These are phyloP conservation scores for Wilcoxina mikolae DNA, from an alignment of 495 filamentous ascomycete genomes.

Conservation along the genomic window DNA sequence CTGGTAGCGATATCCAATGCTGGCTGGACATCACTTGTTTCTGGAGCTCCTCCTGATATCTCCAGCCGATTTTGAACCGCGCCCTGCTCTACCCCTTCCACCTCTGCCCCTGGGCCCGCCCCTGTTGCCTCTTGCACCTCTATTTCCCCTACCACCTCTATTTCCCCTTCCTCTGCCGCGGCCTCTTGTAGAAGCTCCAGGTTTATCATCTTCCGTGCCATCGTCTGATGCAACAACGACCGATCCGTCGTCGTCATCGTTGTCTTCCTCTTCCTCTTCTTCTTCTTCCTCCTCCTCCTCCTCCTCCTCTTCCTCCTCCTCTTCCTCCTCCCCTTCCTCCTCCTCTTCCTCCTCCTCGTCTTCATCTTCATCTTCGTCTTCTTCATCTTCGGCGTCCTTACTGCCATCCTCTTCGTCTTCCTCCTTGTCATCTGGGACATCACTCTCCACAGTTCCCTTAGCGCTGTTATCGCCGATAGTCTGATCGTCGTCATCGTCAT, in stretches of 20 bases:
- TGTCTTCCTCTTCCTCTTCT: constrained; percentile 27
- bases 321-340: constrained; percentile 40
- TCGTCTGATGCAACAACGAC: constrained; percentile 18
- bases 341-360: constrained; percentile 35
- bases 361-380: constrained; percentile 26
- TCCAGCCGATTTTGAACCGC: constrained; percentile 29
- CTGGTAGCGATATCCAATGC: too few relatives aligned
- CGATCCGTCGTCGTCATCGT: constrained; percentile 17
- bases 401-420: constrained; percentile 35
- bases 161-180: constrained; percentile 15
- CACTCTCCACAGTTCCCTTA: constrained; percentile 27
- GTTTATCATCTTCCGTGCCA: constrained; percentile 26
- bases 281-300: constrained; percentile 30
- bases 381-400: constrained; percentile 39
- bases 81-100: neutral
- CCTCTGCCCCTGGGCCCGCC: constrained; percentile 12
- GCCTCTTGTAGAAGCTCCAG: constrained; percentile 20
- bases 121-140: constrained; percentile 7
- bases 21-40: constrained; percentile 23
- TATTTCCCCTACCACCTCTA: neutral
- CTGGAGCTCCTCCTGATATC: constrained; percentile 28
- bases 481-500: constrained; percentile 30
- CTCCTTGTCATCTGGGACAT: constrained; percentile 30
- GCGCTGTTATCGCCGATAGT: constrained; percentile 30
- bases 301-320: constrained; percentile 30